Evolutionary conservation across 768 basidiomycete genomes (phyloP).

Genomic region (Chiua virens): DNA sequence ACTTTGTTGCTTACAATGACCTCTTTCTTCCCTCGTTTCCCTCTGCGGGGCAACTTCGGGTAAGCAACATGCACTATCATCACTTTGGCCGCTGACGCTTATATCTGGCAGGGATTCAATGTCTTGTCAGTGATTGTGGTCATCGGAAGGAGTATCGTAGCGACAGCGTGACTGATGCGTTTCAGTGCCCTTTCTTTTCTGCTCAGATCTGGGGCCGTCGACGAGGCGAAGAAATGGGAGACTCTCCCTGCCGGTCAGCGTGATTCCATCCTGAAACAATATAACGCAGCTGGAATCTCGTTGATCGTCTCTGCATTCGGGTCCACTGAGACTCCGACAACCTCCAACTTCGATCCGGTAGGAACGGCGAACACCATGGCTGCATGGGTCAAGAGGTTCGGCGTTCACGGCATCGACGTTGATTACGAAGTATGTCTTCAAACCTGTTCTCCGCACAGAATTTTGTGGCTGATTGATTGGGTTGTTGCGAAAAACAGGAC

Average conservation of each 20-base stretch:
- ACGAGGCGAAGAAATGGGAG: slow-evolving; percentile 48
- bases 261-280: slow-evolving; percentile 43
- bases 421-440: slow-evolving; percentile 45
- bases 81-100: slow-evolving; percentile 9
- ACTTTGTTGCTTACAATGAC: slow-evolving; percentile 46
- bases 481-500: slow-evolving; percentile 19
- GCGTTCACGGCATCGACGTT: slow-evolving; percentile 53
- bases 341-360: slow-evolving; percentile 39
- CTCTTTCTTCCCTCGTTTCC: slow-evolving; percentile 46
- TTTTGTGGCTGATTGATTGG: background rate
- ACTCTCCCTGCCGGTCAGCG: slow-evolving; percentile 39
- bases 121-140: slow-evolving; percentile 28
- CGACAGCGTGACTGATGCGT: background rate
- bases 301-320: slow-evolving; percentile 59
- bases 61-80: slow-evolving; percentile 12
- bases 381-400: slow-evolving; percentile 44
- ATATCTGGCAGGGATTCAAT: slow-evolving; percentile 31
- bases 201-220: slow-evolving; percentile 40
- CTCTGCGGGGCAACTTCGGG: slow-evolving; percentile 42
- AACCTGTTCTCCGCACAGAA: too few relatives aligned
- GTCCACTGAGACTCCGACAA: slow-evolving; percentile 42
- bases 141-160: background rate
- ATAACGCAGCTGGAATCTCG: slow-evolving; percentile 55
- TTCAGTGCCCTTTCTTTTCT: slow-evolving; percentile 44
- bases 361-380: slow-evolving; percentile 43